phyloP scores from a whole-genome alignment of 352 stramenopile genomes.

The Globisporangium echinulatum region DNA sequence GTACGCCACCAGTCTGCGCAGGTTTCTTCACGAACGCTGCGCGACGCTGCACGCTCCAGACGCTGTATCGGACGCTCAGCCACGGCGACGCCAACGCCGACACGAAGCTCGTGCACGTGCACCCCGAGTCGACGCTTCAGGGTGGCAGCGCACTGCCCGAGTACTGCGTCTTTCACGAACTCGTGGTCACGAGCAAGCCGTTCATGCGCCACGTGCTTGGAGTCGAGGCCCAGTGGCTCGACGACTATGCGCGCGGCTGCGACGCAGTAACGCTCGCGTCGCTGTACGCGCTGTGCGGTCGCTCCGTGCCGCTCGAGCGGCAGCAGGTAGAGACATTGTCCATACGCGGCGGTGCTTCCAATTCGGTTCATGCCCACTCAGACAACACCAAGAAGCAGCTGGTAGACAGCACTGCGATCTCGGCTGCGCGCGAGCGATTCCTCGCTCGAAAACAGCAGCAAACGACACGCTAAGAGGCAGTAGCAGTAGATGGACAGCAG shows the following conservation, averaged over 20 bases:
- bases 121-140: slow-evolving; percentile 53
- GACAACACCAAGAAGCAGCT: background rate
- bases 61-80: slow-evolving; percentile 41
- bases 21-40: slow-evolving; percentile 68
- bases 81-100: slow-evolving; percentile 10
- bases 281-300: slow-evolving; percentile 51
- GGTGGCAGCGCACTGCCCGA: slow-evolving; percentile 31
- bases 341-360: too few relatives aligned
- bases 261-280: slow-evolving; percentile 19
- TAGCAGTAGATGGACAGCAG: background rate
- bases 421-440: slow-evolving; percentile 37
- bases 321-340: background rate
- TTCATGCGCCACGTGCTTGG: slow-evolving; percentile 58
- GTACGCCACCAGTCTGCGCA: slow-evolving; percentile 26
- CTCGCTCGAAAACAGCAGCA: slow-evolving; percentile 26
- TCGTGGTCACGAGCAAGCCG: slow-evolving; percentile 62
- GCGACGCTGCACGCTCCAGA: slow-evolving; percentile 50
- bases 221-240: slow-evolving; percentile 49
- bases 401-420: slow-evolving; percentile 25
- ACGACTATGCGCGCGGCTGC: slow-evolving; percentile 29
- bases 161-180: slow-evolving; percentile 65
- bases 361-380: too few relatives aligned
- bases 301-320: slow-evolving; percentile 5
- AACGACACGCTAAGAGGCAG: background rate
- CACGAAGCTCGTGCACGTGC: slow-evolving; percentile 55